Conservation (phyloP, 2,329 filamentous ascomycete species). For the Monosporascus sp. region DNA sequence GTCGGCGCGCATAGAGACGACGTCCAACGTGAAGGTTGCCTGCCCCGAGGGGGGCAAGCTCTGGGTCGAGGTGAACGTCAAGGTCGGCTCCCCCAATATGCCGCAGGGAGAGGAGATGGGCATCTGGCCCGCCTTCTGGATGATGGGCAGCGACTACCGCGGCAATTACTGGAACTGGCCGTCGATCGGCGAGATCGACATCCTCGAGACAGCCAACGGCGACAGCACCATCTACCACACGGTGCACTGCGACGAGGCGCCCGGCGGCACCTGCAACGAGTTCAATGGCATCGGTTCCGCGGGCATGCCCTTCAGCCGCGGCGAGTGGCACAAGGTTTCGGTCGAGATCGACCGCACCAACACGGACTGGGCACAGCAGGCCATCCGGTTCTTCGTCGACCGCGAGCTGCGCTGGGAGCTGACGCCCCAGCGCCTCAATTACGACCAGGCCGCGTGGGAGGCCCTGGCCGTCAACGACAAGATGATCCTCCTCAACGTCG, state of each 20-base stretch:
- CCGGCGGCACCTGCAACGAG: slow-evolving; percentile 38
- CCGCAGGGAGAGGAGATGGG: slow-evolving; percentile 25
- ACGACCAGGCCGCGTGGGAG: slow-evolving; percentile 24
- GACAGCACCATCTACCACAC: slow-evolving; percentile 28
- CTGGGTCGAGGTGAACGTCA: slow-evolving; percentile 34
- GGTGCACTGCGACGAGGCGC: slow-evolving; percentile 35
- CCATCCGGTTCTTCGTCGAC: slow-evolving; percentile 32
- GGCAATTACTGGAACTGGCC: slow-evolving; percentile 37
- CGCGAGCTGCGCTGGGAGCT: slow-evolving; percentile 22
- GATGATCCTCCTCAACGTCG: slow-evolving; percentile 36
- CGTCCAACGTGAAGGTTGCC: slow-evolving; percentile 27
- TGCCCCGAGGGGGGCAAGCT: slow-evolving; percentile 29
- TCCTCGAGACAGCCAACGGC: slow-evolving; percentile 40
- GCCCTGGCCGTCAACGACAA: slow-evolving; percentile 24
- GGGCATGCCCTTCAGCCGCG: slow-evolving; percentile 15
- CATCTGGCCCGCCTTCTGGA: slow-evolving; percentile 45
- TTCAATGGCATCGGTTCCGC: slow-evolving; percentile 26
- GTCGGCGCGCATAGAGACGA: slow-evolving; percentile 39
- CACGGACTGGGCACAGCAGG: slow-evolving; percentile 23
- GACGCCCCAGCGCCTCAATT: slow-evolving; percentile 19
- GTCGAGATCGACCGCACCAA: slow-evolving; percentile 29
- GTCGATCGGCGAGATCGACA: slow-evolving; percentile 37
- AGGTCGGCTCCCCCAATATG: slow-evolving; percentile 25
- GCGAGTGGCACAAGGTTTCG: slow-evolving; percentile 28
- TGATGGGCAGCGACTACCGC: slow-evolving; percentile 34